Percentiles rank a stretch among this genome's conserved stretches.
These are phyloP conservation scores for Hylodesmum podocarpum DNA, from an alignment of 306 rosid species.

Conservation along the genomic window DNA sequence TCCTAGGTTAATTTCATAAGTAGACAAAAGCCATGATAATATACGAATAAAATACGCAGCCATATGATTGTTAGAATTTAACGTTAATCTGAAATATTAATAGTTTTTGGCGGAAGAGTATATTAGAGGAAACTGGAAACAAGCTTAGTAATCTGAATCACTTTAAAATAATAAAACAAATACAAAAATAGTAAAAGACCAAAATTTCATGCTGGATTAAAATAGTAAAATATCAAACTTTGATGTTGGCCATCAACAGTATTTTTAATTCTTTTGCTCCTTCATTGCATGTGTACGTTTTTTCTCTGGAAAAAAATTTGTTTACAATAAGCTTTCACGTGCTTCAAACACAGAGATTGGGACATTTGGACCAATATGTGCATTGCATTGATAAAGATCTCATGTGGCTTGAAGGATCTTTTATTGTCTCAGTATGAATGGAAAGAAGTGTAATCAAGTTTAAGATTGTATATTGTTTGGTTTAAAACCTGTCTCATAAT, in stretches of 20 bases:
- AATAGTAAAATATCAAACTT: not conserved
- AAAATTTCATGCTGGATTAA: not conserved
- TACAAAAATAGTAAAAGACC: not conserved
- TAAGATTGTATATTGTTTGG: not conserved
- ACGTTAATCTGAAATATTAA: too few species aligned
- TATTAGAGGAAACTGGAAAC: not conserved
- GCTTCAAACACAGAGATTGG: not conserved
- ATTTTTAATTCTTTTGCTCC: not conserved
- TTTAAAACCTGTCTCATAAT: too few species aligned
- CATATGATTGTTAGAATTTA: not conserved
- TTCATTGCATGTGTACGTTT: not conserved
- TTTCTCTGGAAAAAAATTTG: not conserved
- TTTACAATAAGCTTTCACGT: not conserved
- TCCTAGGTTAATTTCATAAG: not conserved
- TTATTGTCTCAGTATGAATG: not conserved
- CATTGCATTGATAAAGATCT: not conserved
- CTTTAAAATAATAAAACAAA: not conserved
- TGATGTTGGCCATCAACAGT: not conserved
- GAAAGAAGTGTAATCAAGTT: not conserved
- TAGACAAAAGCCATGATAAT: not conserved
- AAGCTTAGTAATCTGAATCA: not conserved
- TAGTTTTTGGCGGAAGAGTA: too few species aligned
- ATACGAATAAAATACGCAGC: not conserved
- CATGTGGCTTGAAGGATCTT: not conserved
- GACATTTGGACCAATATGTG: not conserved